Conservation (phyloP, 192 early-diverging fungal species). For the Umbelopsis ramanniana region DNA sequence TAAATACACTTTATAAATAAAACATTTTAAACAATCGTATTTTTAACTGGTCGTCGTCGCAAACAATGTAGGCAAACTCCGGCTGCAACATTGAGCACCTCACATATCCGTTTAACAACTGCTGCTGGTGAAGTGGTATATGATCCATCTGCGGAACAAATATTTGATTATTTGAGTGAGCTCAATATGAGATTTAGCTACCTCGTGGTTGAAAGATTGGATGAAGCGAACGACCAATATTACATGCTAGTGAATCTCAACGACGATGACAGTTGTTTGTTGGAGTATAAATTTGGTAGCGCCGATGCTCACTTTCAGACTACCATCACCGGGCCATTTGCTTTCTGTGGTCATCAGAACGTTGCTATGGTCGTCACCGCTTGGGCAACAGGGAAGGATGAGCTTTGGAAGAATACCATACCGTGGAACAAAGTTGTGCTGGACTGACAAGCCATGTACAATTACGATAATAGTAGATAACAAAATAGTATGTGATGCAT, state of each 20-base stretch:
- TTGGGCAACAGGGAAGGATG: not conserved
- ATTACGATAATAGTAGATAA: too few relatives aligned
- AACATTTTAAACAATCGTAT: not conserved
- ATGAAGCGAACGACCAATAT: not conserved
- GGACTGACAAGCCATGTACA: not conserved
- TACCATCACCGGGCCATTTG: not conserved
- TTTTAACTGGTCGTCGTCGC: not conserved
- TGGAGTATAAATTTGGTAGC: not conserved
- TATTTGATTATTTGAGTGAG: not conserved
- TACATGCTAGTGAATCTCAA: not conserved
- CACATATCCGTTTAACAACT: not conserved
- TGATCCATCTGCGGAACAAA: not conserved
- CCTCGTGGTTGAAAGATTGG: not conserved
- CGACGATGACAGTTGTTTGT: not conserved
- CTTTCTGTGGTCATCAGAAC: not conserved
- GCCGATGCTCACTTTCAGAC: not conserved
- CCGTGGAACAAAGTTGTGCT: not conserved
- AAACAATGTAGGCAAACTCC: too few relatives aligned
- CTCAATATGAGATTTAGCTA: not conserved
- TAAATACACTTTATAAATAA: not conserved
- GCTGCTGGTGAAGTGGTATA: not conserved
- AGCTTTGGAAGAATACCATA: not conserved
- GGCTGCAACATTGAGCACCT: not conserved
- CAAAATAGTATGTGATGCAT: too few relatives aligned
- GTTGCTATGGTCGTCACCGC: not conserved